These are phyloP conservation scores for Dryadomyces quercus-mongolicae DNA, from an alignment of 2,329 filamentous ascomycete species.

Conservation along the genomic window DNA sequence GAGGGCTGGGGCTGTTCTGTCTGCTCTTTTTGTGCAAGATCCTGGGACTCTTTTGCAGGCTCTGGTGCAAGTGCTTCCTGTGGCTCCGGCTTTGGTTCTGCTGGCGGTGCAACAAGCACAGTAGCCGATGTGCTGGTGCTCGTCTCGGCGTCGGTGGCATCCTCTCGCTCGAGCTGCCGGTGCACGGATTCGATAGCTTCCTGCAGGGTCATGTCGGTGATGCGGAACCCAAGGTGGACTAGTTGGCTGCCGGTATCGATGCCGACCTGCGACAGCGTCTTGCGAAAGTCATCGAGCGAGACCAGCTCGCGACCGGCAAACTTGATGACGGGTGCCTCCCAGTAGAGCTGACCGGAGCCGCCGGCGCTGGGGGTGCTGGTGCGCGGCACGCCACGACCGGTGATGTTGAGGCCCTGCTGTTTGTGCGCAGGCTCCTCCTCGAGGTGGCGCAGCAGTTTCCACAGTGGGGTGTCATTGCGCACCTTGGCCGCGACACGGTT, in stretches of 20 bases:
- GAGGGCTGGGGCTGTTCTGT: not conserved
- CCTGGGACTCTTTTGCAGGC: too few species aligned
- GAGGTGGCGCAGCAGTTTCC: constrained; percentile 82
- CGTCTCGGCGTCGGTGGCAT: constrained; percentile 35
- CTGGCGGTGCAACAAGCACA: constrained; percentile 1
- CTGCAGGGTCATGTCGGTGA: constrained; percentile 66
- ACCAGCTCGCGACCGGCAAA: constrained; percentile 72
- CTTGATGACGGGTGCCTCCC: constrained; percentile 76
- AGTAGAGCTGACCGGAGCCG: constrained; percentile 67
- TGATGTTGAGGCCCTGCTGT: constrained; percentile 61
- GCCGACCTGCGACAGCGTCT: constrained; percentile 76
- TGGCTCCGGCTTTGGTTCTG: not conserved
- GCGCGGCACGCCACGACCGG: constrained; percentile 64
- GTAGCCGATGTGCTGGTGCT: not conserved
- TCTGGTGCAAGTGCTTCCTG: not conserved
- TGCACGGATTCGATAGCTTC: constrained; percentile 73
- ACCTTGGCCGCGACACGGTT: constrained; percentile 73
- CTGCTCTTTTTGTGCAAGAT: not conserved
- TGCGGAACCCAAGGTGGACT: constrained; percentile 64
- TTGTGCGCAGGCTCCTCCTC: constrained; percentile 60
- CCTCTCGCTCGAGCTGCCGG: constrained; percentile 43
- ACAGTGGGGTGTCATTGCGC: constrained; percentile 75
- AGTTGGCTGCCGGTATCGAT: constrained; percentile 75
- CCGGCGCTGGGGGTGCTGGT: constrained; percentile 35
- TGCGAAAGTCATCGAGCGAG: constrained; percentile 72